Base-by-base conservation (phyloP, 805 yeast species). In the Blastobotrys muscicola region DNA sequence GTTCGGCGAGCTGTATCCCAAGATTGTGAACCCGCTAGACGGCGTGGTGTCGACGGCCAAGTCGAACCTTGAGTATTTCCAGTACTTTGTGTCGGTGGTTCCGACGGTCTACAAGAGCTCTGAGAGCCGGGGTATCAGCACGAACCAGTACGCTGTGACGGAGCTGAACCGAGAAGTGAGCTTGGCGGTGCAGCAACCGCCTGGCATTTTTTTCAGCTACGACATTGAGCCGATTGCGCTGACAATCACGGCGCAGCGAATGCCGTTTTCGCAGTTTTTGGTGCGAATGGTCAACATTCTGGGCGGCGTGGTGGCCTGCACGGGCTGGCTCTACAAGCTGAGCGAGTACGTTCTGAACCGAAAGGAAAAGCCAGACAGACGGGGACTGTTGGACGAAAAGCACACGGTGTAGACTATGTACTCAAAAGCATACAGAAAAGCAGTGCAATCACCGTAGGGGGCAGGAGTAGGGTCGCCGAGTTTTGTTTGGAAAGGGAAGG, bases 1-100 rank as follows among this genome's bases (percentile, higher is more conserved):
- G 8, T 90, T 80, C 64, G 98, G 98, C 10, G 85, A 78, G 32
- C 87, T 82, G 61, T 87, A 78, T 57, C 97, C 98, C 2, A 82
- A 75, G 53, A 70, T 89, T 49, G 72, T 81, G 52, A 90, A 90
- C 57, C 94, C 96, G n/a, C 70, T 92, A 50, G 97, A 92, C 60
- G 70, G 70, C 38, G 80, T 90, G 0, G 82, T 77, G 0, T 75
- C 80, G 51, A 45, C 62, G 14, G 71, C 86, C 1, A 66, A 68
- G 0, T 68, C 72, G 2, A 66, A 70, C 15, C 47, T 68, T 13
- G 78, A 52, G 13, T 46, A 48, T n/a, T 85, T 68, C 62, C 75
- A 75, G 42, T 92, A 92, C 61, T 75, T 70, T 51, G 55, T 87
- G 50, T 76, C 80, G 12, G 85, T 92, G 2, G 94, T 92, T 4